phyloP scores from a whole-genome alignment of 2,329 filamentous ascomycete genomes.

The Pleomassaria siparia region DNA sequence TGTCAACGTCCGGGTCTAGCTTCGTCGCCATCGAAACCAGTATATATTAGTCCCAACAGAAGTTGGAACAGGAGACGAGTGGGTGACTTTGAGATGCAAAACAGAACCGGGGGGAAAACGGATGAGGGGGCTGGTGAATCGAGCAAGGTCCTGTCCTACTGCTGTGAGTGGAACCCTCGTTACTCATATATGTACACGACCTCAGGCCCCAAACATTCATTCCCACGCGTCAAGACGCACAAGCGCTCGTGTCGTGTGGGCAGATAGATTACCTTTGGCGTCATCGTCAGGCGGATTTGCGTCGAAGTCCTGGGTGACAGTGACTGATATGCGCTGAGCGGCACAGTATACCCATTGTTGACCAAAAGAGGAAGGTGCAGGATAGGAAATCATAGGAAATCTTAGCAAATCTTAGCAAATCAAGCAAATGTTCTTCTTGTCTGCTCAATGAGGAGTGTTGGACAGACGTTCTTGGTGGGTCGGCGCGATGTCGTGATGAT shows the following conservation, averaged over 20 bases:
- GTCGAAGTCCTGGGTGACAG: constrained; percentile 30
- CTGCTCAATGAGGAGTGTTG: constrained; percentile 1
- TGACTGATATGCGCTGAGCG: constrained; percentile 15
- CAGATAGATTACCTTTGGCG: constrained; percentile 14
- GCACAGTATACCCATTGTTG: neutral
- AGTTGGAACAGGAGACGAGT: constrained; percentile 12
- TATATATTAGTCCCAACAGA: neutral
- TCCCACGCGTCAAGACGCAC: constrained; percentile 1
- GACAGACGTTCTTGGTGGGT: neutral
- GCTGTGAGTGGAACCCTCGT: constrained; percentile 4
- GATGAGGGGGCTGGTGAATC: no score
- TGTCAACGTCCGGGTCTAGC: constrained; percentile 19
- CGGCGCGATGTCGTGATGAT: constrained; percentile 17
- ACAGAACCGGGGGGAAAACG: no score
- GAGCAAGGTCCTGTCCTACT: no score
- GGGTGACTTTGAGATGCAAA: constrained; percentile 8
- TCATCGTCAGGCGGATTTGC: constrained; percentile 28
- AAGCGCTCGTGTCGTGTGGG: no score
- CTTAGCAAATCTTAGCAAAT: no score
- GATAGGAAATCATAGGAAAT: no score
- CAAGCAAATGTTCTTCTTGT: neutral
- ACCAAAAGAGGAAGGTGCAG: constrained; percentile 29
- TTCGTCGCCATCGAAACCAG: constrained; percentile 21
- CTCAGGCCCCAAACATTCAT: no score
- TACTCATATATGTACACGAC: neutral